Conservation (phyloP, 2,329 filamentous ascomycete species). For the Furcasterigmium furcatum region DNA sequence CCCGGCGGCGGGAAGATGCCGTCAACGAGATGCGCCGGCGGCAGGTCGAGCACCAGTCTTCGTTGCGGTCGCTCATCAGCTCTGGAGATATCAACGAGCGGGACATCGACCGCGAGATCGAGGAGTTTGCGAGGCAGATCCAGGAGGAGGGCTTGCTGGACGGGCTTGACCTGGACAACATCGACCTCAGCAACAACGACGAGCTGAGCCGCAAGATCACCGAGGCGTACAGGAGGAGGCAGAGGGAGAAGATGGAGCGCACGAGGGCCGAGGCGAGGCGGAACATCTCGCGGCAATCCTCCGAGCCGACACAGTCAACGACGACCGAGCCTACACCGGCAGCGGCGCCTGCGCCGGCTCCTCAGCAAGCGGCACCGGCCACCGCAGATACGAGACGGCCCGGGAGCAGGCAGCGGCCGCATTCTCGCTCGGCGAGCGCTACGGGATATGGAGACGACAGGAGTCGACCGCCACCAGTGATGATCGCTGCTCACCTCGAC, state of each 20-base stretch:
- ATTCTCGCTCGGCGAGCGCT: slow-evolving; percentile 44
- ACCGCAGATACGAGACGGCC: slow-evolving; percentile 21
- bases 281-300: slow-evolving; percentile 27
- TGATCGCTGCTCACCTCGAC: slow-evolving; percentile 44
- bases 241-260: slow-evolving; percentile 44
- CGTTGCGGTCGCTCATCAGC: slow-evolving; percentile 79
- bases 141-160: slow-evolving; percentile 83
- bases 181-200: slow-evolving; percentile 81
- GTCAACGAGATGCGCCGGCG: slow-evolving; percentile 37
- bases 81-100: slow-evolving; percentile 72
- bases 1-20: slow-evolving; percentile 35
- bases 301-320: slow-evolving; percentile 9
- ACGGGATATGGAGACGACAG: slow-evolving; percentile 41
- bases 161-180: slow-evolving; percentile 83
- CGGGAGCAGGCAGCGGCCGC: slow-evolving; percentile 25
- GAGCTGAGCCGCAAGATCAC: slow-evolving; percentile 89
- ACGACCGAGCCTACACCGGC: slow-evolving; percentile 11
- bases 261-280: slow-evolving; percentile 4
- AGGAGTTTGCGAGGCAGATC: slow-evolving; percentile 87
- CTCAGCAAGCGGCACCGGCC: slow-evolving; percentile 8
- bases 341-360: background rate
- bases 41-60: slow-evolving; percentile 85
- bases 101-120: slow-evolving; percentile 83
- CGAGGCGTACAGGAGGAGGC: slow-evolving; percentile 77
- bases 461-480: slow-evolving; percentile 46